Evolutionary conservation across 1,284 basidiomycete genomes (phyloP).

Genomic region (Schizopora paradoxa): DNA sequence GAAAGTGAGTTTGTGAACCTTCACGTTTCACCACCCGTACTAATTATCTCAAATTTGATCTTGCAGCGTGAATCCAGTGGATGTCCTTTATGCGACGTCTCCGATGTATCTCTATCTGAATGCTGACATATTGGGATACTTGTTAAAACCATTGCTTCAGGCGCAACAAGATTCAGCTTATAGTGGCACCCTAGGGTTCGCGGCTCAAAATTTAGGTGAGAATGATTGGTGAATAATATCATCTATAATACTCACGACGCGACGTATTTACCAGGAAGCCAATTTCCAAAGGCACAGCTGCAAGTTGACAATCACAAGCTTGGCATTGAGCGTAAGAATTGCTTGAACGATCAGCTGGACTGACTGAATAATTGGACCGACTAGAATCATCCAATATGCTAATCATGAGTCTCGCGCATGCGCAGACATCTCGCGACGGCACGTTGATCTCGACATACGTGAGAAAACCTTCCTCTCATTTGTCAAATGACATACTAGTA

Average conservation of each 20-base stretch:
- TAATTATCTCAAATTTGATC: too few species aligned
- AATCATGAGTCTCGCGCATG: constrained; percentile 15
- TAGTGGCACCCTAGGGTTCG: neutral
- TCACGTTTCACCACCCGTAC: neutral
- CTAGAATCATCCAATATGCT: constrained; percentile 16
- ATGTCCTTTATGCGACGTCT: neutral
- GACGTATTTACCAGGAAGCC: too few species aligned
- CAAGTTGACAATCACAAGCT: neutral
- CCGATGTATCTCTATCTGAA: neutral
- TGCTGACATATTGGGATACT: neutral
- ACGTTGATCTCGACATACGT: constrained; percentile 8
- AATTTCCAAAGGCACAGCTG: neutral
- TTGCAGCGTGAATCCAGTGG: neutral
- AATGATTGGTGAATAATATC: neutral
- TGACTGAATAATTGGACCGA: neutral
- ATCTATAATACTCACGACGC: too few species aligned
- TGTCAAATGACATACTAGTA: neutral
- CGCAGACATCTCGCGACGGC: constrained; percentile 9
- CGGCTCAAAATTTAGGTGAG: neutral
- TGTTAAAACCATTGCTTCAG: neutral
- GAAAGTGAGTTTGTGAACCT: neutral
- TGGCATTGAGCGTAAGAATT: neutral
- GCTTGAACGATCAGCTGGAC: too few species aligned
- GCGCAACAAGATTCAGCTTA: neutral
- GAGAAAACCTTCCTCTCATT: neutral